Base-by-base conservation (phyloP, 1,284 basidiomycete species). In the Irpex sp. region DNA sequence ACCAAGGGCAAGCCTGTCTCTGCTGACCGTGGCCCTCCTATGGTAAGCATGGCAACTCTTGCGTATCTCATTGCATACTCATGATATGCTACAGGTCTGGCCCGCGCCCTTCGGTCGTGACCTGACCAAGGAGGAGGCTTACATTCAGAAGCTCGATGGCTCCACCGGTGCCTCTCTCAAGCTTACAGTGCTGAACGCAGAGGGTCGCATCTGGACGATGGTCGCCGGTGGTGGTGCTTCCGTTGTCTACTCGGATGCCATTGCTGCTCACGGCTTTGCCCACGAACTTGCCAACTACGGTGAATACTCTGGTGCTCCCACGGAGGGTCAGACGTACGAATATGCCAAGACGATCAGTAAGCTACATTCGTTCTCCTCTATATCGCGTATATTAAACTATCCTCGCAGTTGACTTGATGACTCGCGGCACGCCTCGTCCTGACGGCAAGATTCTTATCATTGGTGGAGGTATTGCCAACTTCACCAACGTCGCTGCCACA, bases 401-500 rank as follows among this genome's bases (percentile, higher is more conserved):
- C 19, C 57, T 56, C 52, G 0, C 65, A 81, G 89, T 99, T 72
- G 96, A 98, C 79, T 83, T 99, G 68, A 96, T 99, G 80, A 98
- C 95, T 61, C 95, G 97, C 65, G 94, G 94, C 60, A 81, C 83
- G 56, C 91, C 93, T 61, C 83, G 89, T 73, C 83, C 89, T 55
- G 84, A 96, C 60, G 97, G 97, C 82, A 99, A 99, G 83, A 88
- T 99, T 74, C 92, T 99, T 78, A 98, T 99, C 85, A 98, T 99
- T 69, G 97, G 97, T 79, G 97, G 97, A 82, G 97, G 97, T 82
- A 98, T 98, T 70, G 97, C 97, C 82, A 99, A 99, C 89, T 99
- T 99, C 82, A 98, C 96, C 76, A 98, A 99, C 77, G 96, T 99
- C 71, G 97, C 97, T 49, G 92, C 97, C 15, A 99, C 97, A 67